Evolutionary conservation across 345 rosid genomes (phyloP).

Genomic region (Turnera subulata): DNA sequence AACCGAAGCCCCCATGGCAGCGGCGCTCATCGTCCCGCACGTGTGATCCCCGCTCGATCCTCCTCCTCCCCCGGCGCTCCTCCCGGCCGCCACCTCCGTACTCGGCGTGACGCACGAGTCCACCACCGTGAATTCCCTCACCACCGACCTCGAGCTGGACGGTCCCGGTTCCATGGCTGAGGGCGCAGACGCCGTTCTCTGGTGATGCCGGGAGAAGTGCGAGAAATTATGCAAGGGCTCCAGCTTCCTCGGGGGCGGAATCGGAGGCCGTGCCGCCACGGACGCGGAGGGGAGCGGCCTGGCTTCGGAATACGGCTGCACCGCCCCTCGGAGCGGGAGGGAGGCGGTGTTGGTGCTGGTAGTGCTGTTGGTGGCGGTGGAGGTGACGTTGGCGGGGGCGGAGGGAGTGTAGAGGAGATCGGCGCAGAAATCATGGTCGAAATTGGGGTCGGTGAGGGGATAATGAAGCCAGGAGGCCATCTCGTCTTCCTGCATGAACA

Average conservation of each 20-base stretch:
- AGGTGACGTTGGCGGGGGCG: conserved; percentile 20
- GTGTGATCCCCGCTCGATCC: conserved; percentile 28
- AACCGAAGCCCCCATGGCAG: conserved; percentile 21
- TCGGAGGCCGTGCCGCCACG: conserved; percentile 41
- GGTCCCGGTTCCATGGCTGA: conserved; percentile 35
- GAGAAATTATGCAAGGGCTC: conserved; percentile 51
- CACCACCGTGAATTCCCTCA: conserved; percentile 55
- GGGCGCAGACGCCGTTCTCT: conserved; percentile 2
- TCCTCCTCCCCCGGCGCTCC: conserved; percentile 14
- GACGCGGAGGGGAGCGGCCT: conserved; percentile 2
- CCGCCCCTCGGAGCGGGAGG: conserved; percentile 13
- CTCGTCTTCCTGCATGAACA: conserved; percentile 86
- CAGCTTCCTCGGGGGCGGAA: conserved; percentile 36
- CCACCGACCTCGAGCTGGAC: conserved; percentile 35
- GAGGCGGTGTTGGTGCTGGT: conserved; percentile 7
- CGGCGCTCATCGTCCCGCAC: conserved; percentile 25
- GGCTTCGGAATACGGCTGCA: conserved; percentile 8
- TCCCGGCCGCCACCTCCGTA: conserved; percentile 19
- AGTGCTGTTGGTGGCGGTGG: conserved; percentile 11
- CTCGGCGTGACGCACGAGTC: conserved; percentile 56
- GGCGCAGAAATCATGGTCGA: conserved; percentile 62
- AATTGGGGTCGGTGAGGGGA: conserved; percentile 49
- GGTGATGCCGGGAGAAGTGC: conserved; percentile 47
- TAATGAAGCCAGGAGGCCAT: conserved; percentile 88
- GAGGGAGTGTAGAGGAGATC: conserved; percentile 43